Conservation (phyloP, 108 stramenopile genomes). For the Thalassiosira profunda region DNA sequence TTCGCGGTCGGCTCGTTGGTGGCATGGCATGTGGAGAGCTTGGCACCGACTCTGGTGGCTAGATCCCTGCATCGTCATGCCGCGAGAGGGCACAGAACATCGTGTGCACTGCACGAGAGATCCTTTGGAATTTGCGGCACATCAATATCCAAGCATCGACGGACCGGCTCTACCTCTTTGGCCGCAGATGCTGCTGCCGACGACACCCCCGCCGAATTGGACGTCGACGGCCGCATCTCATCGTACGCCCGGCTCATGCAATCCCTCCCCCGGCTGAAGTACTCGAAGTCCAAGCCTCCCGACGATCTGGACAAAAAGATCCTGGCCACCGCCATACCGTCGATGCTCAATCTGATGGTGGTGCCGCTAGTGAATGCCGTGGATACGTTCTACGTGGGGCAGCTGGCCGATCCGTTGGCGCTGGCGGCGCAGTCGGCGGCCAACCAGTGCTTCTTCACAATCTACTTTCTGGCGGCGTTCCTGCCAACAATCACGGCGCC, state of each 20-base stretch:
- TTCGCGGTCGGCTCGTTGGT: too few relatives aligned
- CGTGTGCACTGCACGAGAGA: too few relatives aligned
- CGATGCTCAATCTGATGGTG: slow-evolving; percentile 77
- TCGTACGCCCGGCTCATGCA: slow-evolving; percentile 34
- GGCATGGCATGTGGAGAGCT: too few relatives aligned
- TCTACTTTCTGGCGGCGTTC: slow-evolving; percentile 78
- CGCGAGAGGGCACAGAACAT: too few relatives aligned
- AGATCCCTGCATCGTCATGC: too few relatives aligned
- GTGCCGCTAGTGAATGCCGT: slow-evolving; percentile 82
- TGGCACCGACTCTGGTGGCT: too few relatives aligned
- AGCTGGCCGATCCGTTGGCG: slow-evolving; percentile 65
- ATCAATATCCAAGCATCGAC: too few relatives aligned
- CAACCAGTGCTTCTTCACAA: slow-evolving; percentile 80
- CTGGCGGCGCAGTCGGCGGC: slow-evolving; percentile 87
- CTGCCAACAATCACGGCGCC: slow-evolving; percentile 87
- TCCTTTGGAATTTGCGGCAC: too few relatives aligned
- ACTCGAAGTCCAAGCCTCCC: not conserved
- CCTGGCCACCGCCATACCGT: slow-evolving; percentile 61
- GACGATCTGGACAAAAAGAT: slow-evolving; percentile 59
- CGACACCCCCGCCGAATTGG: not conserved
- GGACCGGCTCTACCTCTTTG: not conserved
- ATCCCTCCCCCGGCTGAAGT: slow-evolving; percentile 19
- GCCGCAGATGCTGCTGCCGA: slow-evolving; percentile 3
- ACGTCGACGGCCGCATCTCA: slow-evolving; percentile 36
- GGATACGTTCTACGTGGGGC: slow-evolving; percentile 89